phyloP scores from a whole-genome alignment of 352 stramenopile species.

The Phytophthora syringae region DNA sequence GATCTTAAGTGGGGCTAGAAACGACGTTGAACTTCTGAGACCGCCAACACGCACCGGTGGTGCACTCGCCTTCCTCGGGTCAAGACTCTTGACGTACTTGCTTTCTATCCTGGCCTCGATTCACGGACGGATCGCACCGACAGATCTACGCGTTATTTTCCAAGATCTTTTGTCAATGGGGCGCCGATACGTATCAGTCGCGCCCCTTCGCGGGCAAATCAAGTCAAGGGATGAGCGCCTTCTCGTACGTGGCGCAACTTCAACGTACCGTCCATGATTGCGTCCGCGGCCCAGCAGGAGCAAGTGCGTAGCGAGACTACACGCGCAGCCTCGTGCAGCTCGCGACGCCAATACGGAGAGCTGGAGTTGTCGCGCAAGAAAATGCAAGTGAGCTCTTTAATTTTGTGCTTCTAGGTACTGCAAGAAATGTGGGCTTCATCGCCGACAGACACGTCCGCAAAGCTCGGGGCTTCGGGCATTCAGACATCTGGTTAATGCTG shows the following conservation, averaged over 20 bases:
- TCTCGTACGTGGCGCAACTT: conserved; percentile 23
- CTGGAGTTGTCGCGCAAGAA: conserved; percentile 31
- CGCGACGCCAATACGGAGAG: conserved; percentile 42
- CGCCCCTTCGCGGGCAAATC: conserved; percentile 10
- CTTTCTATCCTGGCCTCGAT: too few relatives aligned
- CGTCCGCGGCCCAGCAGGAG: conserved; percentile 2
- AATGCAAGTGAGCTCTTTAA: conserved; percentile 38
- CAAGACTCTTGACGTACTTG: too few relatives aligned
- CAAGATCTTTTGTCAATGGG: conserved; percentile 19
- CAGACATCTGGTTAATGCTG: too few relatives aligned
- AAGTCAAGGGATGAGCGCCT: conserved; percentile 11
- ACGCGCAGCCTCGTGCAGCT: conserved; percentile 59
- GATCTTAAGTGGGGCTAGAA: conserved; percentile 27
- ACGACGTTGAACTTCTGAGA: conserved; percentile 36
- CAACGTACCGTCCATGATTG: conserved; percentile 34
- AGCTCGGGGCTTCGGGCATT: too few relatives aligned
- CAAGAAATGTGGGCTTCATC: too few relatives aligned
- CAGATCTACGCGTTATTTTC: conserved; percentile 11
- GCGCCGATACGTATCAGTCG: background rate
- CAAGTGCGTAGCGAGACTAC: conserved; percentile 34
- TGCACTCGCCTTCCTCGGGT: background rate
- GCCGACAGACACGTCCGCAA: too few relatives aligned
- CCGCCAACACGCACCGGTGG: background rate
- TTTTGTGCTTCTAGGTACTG: background rate
- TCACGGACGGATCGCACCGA: too few relatives aligned